Evolutionary conservation across 2,329 filamentous ascomycete species (phyloP).

Genomic region (Pleurostoma richardsiae): DNA sequence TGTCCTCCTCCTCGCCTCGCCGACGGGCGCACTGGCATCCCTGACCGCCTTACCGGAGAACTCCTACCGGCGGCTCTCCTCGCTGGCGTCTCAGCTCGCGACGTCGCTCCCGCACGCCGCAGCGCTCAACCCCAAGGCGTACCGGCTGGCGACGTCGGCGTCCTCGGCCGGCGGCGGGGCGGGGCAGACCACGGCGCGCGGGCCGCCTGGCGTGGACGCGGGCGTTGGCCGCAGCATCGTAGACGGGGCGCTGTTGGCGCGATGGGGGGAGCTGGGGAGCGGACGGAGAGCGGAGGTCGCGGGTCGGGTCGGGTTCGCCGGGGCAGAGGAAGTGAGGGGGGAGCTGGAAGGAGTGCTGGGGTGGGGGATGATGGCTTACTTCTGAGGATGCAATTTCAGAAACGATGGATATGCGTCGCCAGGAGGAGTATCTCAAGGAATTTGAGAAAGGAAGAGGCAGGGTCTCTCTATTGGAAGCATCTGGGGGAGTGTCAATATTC

Average conservation of each 20-base stretch:
- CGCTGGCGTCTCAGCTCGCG: conserved; percentile 73
- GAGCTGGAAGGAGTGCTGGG: conserved; percentile 62
- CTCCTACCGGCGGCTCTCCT: conserved; percentile 77
- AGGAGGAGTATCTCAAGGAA: too few species aligned
- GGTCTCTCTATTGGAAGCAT: too few species aligned
- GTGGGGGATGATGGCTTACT: conserved; percentile 58
- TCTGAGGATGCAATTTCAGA: conserved; percentile 20
- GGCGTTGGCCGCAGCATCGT: conserved; percentile 63
- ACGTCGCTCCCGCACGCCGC: conserved; percentile 71
- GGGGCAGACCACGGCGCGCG: conserved; percentile 28
- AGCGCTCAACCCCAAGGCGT: conserved; percentile 78
- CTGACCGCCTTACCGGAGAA: conserved; percentile 75
- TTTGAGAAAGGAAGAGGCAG: too few species aligned
- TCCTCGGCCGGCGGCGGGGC: conserved; percentile 14
- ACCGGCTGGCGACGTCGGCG: conserved; percentile 52
- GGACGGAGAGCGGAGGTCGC: conserved; percentile 69
- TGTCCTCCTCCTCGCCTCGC: conserved; percentile 63
- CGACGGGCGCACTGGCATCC: conserved; percentile 71
- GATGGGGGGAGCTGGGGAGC: conserved; percentile 72
- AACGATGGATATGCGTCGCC: too few species aligned
- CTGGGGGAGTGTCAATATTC: too few species aligned
- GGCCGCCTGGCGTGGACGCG: conserved; percentile 47
- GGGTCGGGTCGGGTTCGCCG: conserved; percentile 62
- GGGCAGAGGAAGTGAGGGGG: conserved; percentile 61
- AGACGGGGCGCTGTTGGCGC: conserved; percentile 69